These are phyloP conservation scores for Filosporella fistucella DNA, from an alignment of 495 filamentous ascomycete species.

Conservation along the genomic window DNA sequence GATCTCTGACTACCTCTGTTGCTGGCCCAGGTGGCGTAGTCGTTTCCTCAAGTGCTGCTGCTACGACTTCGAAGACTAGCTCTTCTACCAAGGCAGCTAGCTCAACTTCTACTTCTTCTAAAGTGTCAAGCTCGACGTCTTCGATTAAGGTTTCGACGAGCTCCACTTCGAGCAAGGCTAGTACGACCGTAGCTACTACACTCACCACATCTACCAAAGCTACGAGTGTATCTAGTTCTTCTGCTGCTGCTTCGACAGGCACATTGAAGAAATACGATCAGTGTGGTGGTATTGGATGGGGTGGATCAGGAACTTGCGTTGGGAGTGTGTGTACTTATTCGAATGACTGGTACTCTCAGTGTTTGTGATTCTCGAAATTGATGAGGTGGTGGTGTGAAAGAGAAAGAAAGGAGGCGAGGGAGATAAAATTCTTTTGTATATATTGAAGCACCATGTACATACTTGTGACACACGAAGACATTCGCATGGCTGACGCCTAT, in stretches of 20 bases:
- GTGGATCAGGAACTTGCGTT: background rate
- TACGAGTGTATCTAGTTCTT: too few relatives aligned
- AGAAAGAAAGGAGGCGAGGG: background rate
- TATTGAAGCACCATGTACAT: background rate
- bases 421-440: background rate
- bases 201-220: background rate
- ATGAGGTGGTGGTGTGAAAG: background rate
- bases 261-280: background rate
- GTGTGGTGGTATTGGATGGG: background rate
- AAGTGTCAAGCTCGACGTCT: background rate
- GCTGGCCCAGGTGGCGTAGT: constrained; percentile 37
- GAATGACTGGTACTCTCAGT: background rate
- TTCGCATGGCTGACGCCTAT: too few relatives aligned
- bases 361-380: background rate
- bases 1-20: constrained; percentile 53
- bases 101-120: background rate
- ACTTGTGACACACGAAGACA: too few relatives aligned
- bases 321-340: background rate
- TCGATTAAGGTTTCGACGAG: background rate
- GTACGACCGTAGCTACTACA: background rate
- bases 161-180: background rate
- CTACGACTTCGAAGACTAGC: background rate
- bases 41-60: constrained; percentile 2
- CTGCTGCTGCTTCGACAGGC: background rate
- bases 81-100: background rate